A percentile compares a stretch with the other conserved stretches of the same genome.
These are phyloP conservation scores for Vanrija sp. DNA, from an alignment of 1,284 basidiomycete genomes.

Conservation along the genomic window DNA sequence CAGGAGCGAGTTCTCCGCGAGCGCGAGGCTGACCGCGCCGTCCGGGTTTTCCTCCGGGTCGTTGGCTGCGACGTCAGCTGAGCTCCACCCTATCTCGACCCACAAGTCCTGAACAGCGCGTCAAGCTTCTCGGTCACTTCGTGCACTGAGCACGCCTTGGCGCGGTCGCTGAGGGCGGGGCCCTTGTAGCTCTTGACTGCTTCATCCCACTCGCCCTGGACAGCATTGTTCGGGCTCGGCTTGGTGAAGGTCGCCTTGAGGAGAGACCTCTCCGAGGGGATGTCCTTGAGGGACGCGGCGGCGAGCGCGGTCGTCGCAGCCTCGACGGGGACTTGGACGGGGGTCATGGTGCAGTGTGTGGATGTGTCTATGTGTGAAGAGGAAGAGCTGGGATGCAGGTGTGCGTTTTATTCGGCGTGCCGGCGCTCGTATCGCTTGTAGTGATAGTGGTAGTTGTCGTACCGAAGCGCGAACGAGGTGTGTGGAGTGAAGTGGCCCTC, in stretches of 20 bases:
- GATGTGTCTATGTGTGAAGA: no score
- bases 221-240: constrained; percentile 3
- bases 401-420: no score
- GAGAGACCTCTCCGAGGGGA: no score
- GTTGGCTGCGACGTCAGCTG: constrained; percentile 7
- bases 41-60: constrained; percentile 10
- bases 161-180: constrained; percentile 6
- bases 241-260: background rate
- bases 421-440: no score
- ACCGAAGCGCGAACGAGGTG: no score
- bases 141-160: background rate
- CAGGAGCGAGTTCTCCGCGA: constrained; percentile 19
- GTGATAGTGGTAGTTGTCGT: no score
- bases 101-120: constrained; percentile 8
- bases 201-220: constrained; percentile 11
- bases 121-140: constrained; percentile 11
- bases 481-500: no score
- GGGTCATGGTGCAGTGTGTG: no score
- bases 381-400: no score
- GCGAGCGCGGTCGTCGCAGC: no score
- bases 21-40: constrained; percentile 17
- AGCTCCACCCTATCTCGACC: background rate
- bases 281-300: no score
- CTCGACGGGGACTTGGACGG: no score
- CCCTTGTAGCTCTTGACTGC: constrained; percentile 6